Base-by-base conservation (phyloP, 2,329 filamentous ascomycete genomes). In the Sporothrix luriei region DNA sequence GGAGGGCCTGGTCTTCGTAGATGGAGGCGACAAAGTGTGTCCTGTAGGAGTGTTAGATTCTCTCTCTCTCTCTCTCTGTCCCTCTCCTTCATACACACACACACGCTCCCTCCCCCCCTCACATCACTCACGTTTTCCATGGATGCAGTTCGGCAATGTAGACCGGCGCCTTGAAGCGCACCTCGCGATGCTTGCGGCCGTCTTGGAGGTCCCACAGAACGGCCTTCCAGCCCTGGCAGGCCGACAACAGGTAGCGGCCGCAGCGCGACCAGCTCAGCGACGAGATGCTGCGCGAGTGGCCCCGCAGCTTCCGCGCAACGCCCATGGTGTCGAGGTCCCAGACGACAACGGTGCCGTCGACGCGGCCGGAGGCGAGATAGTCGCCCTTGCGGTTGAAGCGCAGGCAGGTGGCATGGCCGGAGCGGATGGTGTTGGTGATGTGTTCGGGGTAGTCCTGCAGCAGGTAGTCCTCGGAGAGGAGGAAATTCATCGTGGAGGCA, bases 281-380 rank as follows among this genome's bases (percentile, higher is more conserved):
- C 75, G 97, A 94, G 70, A 99, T 94, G 78, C 95, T 94, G 77
- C 92, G 90, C 66, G 92, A 97, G 80, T 99, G 95, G 14, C 94
- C 95, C 73, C 93, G 89, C 73, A 99, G 84, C 81, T 98, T 99
- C 77, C 93, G 90, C 70, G 95, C 95, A 4, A 98, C 92, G 49
- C 95, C 94, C 85, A 96, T 97, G 11, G 96, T 99, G 80, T 99
- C 96, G 65, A 98, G 88, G 78, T 99, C 95, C 85, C 97, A 99
- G 61, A 99, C 91, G 69, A 97, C 92, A 52, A 99, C 91, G 5
- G 93, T 95, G 74, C 95, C 95, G 81, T 99, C 95, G 72, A 93
- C 92, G 77, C 95, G 90, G 73, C 95, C 95, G 40, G 94, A 97
- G 57, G 95, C 95, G 73, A 99, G 89, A 75, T 95, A 94, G 80